Base-by-base conservation (phyloP, 352 stramenopile species). In the Peronospora farinosa region DNA sequence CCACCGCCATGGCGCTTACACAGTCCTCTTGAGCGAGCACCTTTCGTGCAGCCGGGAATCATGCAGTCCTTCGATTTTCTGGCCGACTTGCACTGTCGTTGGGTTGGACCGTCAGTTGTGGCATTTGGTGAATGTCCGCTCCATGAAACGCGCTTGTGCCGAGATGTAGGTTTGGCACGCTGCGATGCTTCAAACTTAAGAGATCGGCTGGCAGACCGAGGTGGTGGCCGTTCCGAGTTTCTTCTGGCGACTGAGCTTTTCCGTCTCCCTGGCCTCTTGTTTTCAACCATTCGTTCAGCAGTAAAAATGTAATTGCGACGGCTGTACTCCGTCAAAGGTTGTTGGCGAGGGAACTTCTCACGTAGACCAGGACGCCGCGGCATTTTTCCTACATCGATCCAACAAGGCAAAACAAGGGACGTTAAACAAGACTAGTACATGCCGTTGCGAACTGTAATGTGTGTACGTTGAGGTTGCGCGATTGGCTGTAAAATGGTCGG, bases 1-100 rank as follows among this genome's bases (percentile, higher is more conserved):
- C 84, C 84, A 9, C 84, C 84, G 8, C 84, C 84, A 40, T 95
- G 84, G 7, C 81, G 81, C 52, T 95, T 95, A 52, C 84, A 95
- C 3, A 92, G 63, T 21, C 82, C 80, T 68, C 67, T 79, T 10
- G 84, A 95, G 9, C 84, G 68, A 35, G 80, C 78, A 8, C 74
- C 77, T 71, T 90, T 92, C 21, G 51, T 69, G 39, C 83, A 94
- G 6, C 78, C 78, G 3, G 61, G 63, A 15, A 92, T 60, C 17
- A 71, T 61, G 53, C 81, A 92, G 44, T 86, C 64, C 30, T 88
- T 89, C 1, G 66, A 84, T 48, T 87, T 88, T 41, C 77, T 65
- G 1, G 60, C 54, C 2, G 78, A 79, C 13, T 75, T 66, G 32
- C 54, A 67, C 2, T 56, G 42, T 8, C 49, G 51, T 40, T 30